Percentiles rank a stretch among this genome's conserved stretches.
phyloP scores from a whole-genome alignment of 192 early-diverging fungal species.

The Radiomyces spectabilis region DNA sequence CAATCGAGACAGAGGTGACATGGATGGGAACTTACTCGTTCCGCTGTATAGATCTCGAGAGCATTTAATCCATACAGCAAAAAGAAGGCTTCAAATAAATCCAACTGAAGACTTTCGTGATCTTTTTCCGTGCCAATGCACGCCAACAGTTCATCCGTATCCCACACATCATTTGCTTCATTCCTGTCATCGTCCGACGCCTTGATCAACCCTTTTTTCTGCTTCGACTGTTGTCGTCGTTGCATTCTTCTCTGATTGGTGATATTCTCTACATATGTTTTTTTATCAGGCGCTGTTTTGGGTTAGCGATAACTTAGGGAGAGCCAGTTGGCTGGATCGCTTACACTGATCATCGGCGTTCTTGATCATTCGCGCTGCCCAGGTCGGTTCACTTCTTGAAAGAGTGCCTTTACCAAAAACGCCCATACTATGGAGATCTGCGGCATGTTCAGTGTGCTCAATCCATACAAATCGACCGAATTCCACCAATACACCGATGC shows the following conservation, averaged over 20 bases:
- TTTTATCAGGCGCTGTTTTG: not conserved
- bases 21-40: slow-evolving; percentile 3
- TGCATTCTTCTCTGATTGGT: not conserved
- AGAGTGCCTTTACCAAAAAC: slow-evolving; percentile 40
- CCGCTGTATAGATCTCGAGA: slow-evolving; percentile 34
- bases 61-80: slow-evolving; percentile 50
- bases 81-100: slow-evolving; percentile 69
- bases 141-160: not conserved
- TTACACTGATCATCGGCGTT: not conserved
- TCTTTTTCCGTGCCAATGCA: not conserved
- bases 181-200: not conserved
- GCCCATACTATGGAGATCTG: slow-evolving; percentile 41
- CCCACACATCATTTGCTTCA: not conserved
- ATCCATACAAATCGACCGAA: slow-evolving; percentile 20
- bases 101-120: slow-evolving; percentile 63
- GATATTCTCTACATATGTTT: not conserved
- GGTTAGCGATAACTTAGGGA: not conserved
- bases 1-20: not conserved
- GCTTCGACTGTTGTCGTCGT: not conserved
- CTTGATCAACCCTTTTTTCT: not conserved
- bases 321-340: not conserved
- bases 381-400: slow-evolving; percentile 75
- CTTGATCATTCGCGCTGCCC: slow-evolving; percentile 35
- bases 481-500: slow-evolving; percentile 6
- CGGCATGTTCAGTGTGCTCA: not conserved